Conservation (phyloP, 2,329 filamentous ascomycete species). For the Macrophomina tecta region DNA sequence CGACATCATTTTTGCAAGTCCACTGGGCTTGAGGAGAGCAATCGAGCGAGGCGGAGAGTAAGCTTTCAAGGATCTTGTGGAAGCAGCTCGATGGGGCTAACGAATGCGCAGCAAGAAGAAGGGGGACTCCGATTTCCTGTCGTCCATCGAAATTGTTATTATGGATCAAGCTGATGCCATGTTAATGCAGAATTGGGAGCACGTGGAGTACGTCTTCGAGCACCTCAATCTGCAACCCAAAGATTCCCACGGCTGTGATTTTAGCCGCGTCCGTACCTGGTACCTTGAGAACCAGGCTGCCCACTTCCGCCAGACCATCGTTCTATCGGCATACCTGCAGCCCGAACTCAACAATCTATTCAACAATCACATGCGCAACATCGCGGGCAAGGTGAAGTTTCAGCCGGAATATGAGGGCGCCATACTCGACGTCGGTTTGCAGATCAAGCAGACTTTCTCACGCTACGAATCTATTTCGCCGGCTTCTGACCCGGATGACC, state of each 20-base stretch:
- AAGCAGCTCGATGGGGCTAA: constrained; percentile 43
- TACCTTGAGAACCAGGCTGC: constrained; percentile 88
- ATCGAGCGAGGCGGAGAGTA: constrained; percentile 74
- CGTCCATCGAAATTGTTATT: constrained; percentile 88
- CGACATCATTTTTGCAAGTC: constrained; percentile 91
- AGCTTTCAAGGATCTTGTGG: neutral
- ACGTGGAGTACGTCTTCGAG: constrained; percentile 88
- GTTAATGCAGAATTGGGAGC: constrained; percentile 98
- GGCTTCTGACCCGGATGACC: constrained; percentile 78
- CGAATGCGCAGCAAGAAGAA: constrained; percentile 55
- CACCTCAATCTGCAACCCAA: constrained; percentile 90
- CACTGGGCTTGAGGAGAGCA: constrained; percentile 86
- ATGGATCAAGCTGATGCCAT: constrained; percentile 92
- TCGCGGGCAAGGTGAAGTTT: constrained; percentile 78
- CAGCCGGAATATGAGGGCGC: constrained; percentile 70
- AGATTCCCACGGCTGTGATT: constrained; percentile 90
- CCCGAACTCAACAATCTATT: constrained; percentile 85
- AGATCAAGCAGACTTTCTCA: constrained; percentile 85
- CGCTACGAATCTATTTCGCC: constrained; percentile 77
- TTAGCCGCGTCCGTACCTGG: constrained; percentile 86
- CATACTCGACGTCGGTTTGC: constrained; percentile 74
- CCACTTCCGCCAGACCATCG: constrained; percentile 82
- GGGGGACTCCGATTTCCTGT: constrained; percentile 86
- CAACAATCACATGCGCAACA: constrained; percentile 77
- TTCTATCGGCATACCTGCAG: constrained; percentile 82